phyloP scores from a whole-genome alignment of 257 asterid species.

The Gentiana dahurica region DNA sequence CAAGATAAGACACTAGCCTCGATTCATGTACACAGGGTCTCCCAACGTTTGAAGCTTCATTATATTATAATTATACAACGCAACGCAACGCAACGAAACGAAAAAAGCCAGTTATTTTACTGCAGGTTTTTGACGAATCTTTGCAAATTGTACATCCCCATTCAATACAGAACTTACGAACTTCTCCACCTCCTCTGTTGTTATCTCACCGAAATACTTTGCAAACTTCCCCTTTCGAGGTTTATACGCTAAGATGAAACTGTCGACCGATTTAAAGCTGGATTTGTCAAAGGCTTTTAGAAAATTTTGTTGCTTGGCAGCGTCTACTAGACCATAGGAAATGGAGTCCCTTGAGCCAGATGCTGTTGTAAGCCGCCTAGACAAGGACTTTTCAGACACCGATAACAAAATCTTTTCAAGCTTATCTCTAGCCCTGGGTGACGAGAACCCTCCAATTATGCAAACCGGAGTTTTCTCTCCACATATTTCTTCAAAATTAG shows the following conservation, averaged over 20 bases:
- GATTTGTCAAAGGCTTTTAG: slow-evolving; percentile 56
- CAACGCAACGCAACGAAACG: no score
- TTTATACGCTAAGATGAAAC: slow-evolving; percentile 67
- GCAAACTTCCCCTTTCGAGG: slow-evolving; percentile 73
- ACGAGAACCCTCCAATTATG: slow-evolving; percentile 68
- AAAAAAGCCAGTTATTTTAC: slow-evolving; percentile 16
- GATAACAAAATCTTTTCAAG: slow-evolving; percentile 50
- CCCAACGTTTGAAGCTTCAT: no score
- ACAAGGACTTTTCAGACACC: slow-evolving; percentile 70
- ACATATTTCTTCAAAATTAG: slow-evolving; percentile 57
- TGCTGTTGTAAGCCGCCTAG: slow-evolving; percentile 34
- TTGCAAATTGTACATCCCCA: slow-evolving; percentile 67
- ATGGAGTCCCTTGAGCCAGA: slow-evolving; percentile 43
- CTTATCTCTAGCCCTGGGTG: slow-evolving; percentile 45
- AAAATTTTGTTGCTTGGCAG: slow-evolving; percentile 57
- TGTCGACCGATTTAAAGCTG: slow-evolving; percentile 49
- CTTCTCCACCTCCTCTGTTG: slow-evolving; percentile 52
- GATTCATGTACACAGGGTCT: not conserved
- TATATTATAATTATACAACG: no score
- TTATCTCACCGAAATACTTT: slow-evolving; percentile 29
- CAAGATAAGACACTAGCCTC: slow-evolving; percentile 9
- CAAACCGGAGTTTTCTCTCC: slow-evolving; percentile 71
- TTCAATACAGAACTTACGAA: slow-evolving; percentile 59
- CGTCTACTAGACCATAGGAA: slow-evolving; percentile 70
- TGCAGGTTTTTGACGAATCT: slow-evolving; percentile 47